Evolutionary conservation across 441 rosid genomes (phyloP).

Genomic region (Capsella rubella): DNA sequence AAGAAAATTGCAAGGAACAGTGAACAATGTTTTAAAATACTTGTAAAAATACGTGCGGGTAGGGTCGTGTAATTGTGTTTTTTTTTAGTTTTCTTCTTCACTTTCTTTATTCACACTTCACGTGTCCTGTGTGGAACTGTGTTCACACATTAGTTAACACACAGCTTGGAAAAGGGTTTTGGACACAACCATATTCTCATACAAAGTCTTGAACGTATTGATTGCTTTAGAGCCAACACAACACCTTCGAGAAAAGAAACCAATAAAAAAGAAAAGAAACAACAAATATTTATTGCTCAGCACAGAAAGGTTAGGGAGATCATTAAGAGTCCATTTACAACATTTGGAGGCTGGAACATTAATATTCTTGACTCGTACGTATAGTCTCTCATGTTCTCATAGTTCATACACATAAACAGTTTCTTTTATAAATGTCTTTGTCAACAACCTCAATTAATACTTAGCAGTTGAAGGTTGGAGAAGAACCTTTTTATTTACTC

Average conservation of each 20-base stretch:
- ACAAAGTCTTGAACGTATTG: constrained; percentile 42
- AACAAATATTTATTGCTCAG: constrained; percentile 40
- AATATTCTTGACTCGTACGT: constrained; percentile 37
- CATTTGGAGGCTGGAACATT: constrained; percentile 33
- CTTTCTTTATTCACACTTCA: constrained; percentile 34
- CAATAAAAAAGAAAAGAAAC: not conserved
- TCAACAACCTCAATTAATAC: constrained; percentile 49
- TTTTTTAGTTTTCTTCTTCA: not conserved
- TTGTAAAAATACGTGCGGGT: constrained; percentile 37
- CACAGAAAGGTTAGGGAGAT: constrained; percentile 37
- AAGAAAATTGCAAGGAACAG: constrained; percentile 25
- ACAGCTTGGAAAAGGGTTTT: constrained; percentile 1
- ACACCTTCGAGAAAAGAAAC: constrained; percentile 10
- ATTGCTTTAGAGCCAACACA: constrained; percentile 39
- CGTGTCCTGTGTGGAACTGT: constrained; percentile 31
- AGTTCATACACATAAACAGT: constrained; percentile 39
- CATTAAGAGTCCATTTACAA: constrained; percentile 18
- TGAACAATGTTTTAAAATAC: not conserved
- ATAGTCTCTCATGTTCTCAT: constrained; percentile 13
- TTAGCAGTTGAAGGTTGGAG: constrained; percentile 48
- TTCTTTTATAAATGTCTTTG: not conserved
- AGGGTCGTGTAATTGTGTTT: not conserved
- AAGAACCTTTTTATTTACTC: constrained; percentile 41
- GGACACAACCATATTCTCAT: constrained; percentile 45
- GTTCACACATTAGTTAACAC: constrained; percentile 39